Conservation (phyloP, 345 rosid genomes). For the Brassica nigra region DNA sequence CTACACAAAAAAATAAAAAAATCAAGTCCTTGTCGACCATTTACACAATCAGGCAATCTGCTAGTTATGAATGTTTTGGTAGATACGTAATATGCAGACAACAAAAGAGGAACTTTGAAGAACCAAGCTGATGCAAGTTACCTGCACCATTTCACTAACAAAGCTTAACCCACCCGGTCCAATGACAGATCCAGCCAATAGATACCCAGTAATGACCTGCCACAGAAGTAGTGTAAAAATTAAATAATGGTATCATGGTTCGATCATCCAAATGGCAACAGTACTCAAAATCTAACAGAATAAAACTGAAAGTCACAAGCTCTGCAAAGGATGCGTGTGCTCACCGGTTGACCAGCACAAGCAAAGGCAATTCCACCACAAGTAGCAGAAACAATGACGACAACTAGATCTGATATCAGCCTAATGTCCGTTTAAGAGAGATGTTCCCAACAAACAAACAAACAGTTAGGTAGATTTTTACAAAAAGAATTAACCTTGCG, state of each 20-base stretch:
- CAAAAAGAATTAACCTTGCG: neutral
- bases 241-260: neutral
- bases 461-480: neutral
- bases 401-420: conserved; percentile 95
- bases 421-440: conserved; percentile 46
- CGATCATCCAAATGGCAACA: conserved; percentile 15
- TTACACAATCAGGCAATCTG: conserved; percentile 5
- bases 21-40: conserved; percentile 32
- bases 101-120: conserved; percentile 12
- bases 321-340: conserved; percentile 35
- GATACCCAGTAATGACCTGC: conserved; percentile 93
- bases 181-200: conserved; percentile 86
- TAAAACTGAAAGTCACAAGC: conserved; percentile 15
- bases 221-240: conserved; percentile 16
- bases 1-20: neutral
- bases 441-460: conserved; percentile 31
- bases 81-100: conserved; percentile 6
- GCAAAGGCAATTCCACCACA: conserved; percentile 99
- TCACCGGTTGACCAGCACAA: conserved; percentile 98
- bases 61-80: neutral
- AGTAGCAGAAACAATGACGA: conserved; percentile 96
- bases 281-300: conserved; percentile 11
- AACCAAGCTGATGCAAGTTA: conserved; percentile 47
- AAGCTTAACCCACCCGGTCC: conserved; percentile 96
- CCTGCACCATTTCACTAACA: conserved; percentile 98